These are phyloP conservation scores for Cucurbitaria berberidis DNA, from an alignment of 2,329 filamentous ascomycete species.

Conservation along the genomic window DNA sequence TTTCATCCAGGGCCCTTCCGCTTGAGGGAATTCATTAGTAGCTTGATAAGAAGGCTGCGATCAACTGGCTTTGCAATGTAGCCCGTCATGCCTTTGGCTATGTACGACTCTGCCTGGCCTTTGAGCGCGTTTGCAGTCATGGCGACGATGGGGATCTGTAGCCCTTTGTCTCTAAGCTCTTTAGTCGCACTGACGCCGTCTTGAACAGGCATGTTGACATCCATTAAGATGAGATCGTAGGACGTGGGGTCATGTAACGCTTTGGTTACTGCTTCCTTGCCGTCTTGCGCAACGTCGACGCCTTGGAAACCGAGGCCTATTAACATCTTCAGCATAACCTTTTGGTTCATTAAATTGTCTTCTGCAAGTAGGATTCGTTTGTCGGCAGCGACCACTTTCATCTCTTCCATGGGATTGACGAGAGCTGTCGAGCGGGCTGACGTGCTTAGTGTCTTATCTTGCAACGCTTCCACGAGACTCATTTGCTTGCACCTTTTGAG, in stretches of 20 bases:
- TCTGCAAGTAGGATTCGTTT: conserved; percentile 53
- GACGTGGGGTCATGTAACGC: conserved; percentile 12
- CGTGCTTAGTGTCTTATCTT: conserved; percentile 15
- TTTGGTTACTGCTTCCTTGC: conserved; percentile 50
- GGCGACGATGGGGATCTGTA: conserved; percentile 56
- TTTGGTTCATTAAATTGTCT: conserved; percentile 57
- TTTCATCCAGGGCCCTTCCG: conserved; percentile 12
- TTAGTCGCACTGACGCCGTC: conserved; percentile 39
- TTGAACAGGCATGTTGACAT: conserved; percentile 45
- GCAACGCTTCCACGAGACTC: conserved; percentile 15
- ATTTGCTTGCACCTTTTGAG: conserved; percentile 40
- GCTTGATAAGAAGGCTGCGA: conserved; percentile 54
- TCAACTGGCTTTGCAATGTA: conserved; percentile 64
- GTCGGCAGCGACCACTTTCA: conserved; percentile 24
- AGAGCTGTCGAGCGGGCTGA: conserved; percentile 13
- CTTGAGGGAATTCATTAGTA: conserved; percentile 45
- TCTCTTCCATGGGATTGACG: conserved; percentile 25
- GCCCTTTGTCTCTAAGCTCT: conserved; percentile 30
- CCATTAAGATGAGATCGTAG: conserved; percentile 45
- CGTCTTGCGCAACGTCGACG: conserved; percentile 51
- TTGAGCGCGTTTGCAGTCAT: conserved; percentile 64
- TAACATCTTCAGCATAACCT: conserved; percentile 57
- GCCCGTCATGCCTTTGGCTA: conserved; percentile 62
- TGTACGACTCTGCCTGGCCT: conserved; percentile 61
- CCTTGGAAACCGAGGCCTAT: conserved; percentile 41